Evolutionary conservation across 2,329 filamentous ascomycete species (phyloP).

Genomic region (Hypoxylon sp.): DNA sequence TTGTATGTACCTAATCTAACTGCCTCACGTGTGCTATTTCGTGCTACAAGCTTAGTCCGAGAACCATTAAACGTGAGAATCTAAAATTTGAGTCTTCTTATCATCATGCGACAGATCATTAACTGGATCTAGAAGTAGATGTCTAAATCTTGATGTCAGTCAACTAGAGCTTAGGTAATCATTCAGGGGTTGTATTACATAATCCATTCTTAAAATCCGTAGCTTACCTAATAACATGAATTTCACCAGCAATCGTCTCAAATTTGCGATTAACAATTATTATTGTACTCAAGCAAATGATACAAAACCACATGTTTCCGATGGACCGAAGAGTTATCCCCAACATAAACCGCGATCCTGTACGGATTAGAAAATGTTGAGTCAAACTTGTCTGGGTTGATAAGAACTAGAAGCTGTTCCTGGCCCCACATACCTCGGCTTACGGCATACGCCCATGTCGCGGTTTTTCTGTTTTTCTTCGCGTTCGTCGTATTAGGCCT

Average conservation of each 20-base stretch:
- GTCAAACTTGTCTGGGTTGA: neutral
- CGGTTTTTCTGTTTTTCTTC: neutral
- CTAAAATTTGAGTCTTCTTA: no score
- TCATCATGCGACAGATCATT: no score
- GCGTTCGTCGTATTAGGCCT: neutral
- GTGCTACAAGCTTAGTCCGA: no score
- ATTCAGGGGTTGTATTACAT: no score
- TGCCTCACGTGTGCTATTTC: no score
- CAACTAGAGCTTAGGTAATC: neutral
- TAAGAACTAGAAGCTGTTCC: neutral
- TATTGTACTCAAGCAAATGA: neutral
- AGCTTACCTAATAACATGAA: neutral
- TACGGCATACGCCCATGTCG: neutral
- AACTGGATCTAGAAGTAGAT: neutral
- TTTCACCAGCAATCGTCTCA: neutral
- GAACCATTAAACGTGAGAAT: no score
- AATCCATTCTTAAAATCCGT: neutral
- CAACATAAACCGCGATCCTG: neutral
- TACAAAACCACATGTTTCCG: neutral
- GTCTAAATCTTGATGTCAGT: neutral
- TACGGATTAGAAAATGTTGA: slow-evolving; percentile 1
- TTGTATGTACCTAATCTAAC: no score
- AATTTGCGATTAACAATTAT: neutral
- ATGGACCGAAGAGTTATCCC: neutral
- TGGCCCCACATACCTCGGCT: slow-evolving; percentile 8